phyloP scores from a whole-genome alignment of 164 flowering plant species.

The Tetracentron sinense region DNA sequence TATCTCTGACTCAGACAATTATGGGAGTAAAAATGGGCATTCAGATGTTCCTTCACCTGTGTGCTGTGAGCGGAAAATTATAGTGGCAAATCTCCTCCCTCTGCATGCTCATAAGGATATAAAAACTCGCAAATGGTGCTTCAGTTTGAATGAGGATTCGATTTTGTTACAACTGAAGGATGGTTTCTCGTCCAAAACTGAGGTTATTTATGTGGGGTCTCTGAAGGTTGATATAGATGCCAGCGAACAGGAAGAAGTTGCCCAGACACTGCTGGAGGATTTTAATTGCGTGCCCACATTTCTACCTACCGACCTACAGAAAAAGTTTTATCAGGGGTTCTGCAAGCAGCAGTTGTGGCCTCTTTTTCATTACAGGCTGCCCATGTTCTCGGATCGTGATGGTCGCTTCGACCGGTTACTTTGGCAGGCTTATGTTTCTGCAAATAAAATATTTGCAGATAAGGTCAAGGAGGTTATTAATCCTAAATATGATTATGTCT shows the following conservation, averaged over 20 bases:
- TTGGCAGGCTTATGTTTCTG: constrained; percentile 36
- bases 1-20: constrained; percentile 52
- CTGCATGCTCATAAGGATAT: constrained; percentile 11
- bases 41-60: constrained; percentile 30
- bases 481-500: not conserved
- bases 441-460: constrained; percentile 33
- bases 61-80: constrained; percentile 14
- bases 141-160: constrained; percentile 17
- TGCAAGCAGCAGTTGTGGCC: constrained; percentile 23
- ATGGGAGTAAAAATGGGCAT: constrained; percentile 37
- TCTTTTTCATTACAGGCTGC: constrained; percentile 28
- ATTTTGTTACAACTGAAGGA: constrained; percentile 17
- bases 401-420: constrained; percentile 18
- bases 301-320: constrained; percentile 27
- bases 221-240: constrained; percentile 19
- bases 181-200: constrained; percentile 17
- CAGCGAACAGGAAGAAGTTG: constrained; percentile 22
- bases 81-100: constrained; percentile 16
- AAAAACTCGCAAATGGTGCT: constrained; percentile 13
- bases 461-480: constrained; percentile 29
- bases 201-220: constrained; percentile 17
- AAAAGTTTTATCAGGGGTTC: constrained; percentile 17
- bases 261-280: constrained; percentile 26
- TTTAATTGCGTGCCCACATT: constrained; percentile 31
- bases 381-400: constrained; percentile 30